These are phyloP conservation scores for Millerozyma acaciae DNA, from an alignment of 805 yeast genomes.

Conservation along the genomic window DNA sequence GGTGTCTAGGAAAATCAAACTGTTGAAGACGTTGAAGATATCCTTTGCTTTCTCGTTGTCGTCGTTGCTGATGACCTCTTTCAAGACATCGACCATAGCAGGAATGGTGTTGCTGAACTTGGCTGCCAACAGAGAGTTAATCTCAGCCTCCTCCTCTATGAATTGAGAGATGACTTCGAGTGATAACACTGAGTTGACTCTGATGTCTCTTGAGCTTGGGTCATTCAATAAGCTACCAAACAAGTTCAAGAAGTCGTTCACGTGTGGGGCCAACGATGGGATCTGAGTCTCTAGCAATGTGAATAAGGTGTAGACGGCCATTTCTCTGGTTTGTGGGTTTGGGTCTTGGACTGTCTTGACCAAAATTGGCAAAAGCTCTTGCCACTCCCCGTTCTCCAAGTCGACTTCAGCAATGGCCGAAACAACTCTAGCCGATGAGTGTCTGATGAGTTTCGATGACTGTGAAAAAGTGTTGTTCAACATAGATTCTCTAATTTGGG, in stretches of 20 bases:
- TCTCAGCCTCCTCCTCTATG: conserved; percentile 56
- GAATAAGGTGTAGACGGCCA: conserved; percentile 74
- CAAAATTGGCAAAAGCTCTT: conserved; percentile 66
- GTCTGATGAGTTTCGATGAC: conserved; percentile 66
- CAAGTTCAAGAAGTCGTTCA: conserved; percentile 65
- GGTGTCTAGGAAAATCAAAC: conserved; percentile 70
- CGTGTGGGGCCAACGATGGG: conserved; percentile 52
- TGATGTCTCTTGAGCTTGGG: conserved; percentile 62
- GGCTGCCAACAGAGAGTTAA: conserved; percentile 40
- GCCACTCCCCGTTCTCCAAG: conserved; percentile 64
- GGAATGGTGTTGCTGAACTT: conserved; percentile 71
- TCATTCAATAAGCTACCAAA: conserved; percentile 64
- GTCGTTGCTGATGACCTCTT: conserved; percentile 63
- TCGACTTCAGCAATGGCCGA: conserved; percentile 81
- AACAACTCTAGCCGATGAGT: conserved; percentile 83
- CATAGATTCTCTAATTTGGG: conserved; percentile 62
- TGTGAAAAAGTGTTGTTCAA: conserved; percentile 69
- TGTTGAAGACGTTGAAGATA: conserved; percentile 81
- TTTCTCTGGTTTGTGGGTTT: conserved; percentile 65
- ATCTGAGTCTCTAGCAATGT: conserved; percentile 73
- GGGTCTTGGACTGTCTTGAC: conserved; percentile 54
- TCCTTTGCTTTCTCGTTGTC: conserved; percentile 71
- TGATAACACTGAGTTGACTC: conserved; percentile 79
- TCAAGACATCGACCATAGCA: conserved; percentile 73
- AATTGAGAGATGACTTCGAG: conserved; percentile 66